Evolutionary conservation across 2,329 filamentous ascomycete species (phyloP).

Genomic region (Hymenoscyphus infarciens): DNA sequence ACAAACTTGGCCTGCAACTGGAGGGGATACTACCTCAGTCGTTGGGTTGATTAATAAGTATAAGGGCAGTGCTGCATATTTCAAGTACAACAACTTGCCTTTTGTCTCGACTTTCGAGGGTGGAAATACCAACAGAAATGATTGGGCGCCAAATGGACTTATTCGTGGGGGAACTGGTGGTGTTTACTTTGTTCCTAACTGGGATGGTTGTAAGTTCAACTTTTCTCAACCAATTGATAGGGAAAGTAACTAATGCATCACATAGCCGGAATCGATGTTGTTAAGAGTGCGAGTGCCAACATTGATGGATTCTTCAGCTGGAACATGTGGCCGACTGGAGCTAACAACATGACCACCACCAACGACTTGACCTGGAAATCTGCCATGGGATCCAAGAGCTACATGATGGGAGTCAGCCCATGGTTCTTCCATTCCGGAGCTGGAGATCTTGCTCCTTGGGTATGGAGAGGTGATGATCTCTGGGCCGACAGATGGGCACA

Average conservation of each 20-base stretch:
- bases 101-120: conserved; percentile 54
- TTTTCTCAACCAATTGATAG: neutral
- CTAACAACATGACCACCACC: conserved; percentile 36
- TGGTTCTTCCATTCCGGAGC: conserved; percentile 59
- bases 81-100: conserved; percentile 38
- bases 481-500: conserved; percentile 42
- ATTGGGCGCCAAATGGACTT: conserved; percentile 39
- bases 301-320: conserved; percentile 42
- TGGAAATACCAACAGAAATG: conserved; percentile 39
- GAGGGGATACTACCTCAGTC: conserved; percentile 22
- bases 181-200: conserved; percentile 47
- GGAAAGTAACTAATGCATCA: neutral
- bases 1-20: conserved; percentile 28
- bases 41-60: conserved; percentile 34
- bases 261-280: conserved; percentile 33
- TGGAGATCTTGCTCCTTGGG: conserved; percentile 56
- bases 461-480: conserved; percentile 40
- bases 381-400: conserved; percentile 38
- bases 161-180: conserved; percentile 38
- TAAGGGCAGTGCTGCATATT: conserved; percentile 36
- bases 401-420: conserved; percentile 55
- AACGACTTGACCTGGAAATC: conserved; percentile 41
- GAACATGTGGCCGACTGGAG: conserved; percentile 42
- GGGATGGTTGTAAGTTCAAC: conserved; percentile 34
- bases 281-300: conserved; percentile 29